Evolutionary conservation across 2,329 filamentous ascomycete species (phyloP).

Genomic region (Nothophoma quercina): DNA sequence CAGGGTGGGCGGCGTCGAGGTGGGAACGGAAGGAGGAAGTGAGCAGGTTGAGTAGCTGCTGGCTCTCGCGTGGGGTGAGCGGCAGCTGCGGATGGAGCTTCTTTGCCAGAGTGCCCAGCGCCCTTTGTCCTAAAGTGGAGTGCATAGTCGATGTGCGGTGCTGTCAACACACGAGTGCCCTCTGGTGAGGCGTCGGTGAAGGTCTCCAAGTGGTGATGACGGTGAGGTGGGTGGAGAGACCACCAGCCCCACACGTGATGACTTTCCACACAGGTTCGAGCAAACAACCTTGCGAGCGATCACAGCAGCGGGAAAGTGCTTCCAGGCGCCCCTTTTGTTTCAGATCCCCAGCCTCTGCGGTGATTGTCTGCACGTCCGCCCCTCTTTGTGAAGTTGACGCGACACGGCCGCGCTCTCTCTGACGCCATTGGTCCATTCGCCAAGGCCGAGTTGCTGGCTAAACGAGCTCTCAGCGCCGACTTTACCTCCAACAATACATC

Average conservation of each 20-base stretch:
- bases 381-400: slow-evolving; percentile 5
- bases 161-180: neutral
- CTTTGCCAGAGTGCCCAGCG: slow-evolving; percentile 54
- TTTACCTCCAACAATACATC: slow-evolving; percentile 44
- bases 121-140: slow-evolving; percentile 52
- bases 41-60: slow-evolving; percentile 66
- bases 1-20: slow-evolving; percentile 65
- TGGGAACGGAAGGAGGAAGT: slow-evolving; percentile 70
- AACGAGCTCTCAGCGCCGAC: slow-evolving; percentile 35
- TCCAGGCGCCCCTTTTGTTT: neutral
- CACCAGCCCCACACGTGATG: slow-evolving; percentile 1
- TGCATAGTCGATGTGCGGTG: slow-evolving; percentile 56
- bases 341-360: neutral
- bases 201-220: neutral
- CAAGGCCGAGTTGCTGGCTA: slow-evolving; percentile 15
- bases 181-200: neutral
- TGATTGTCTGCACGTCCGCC: neutral
- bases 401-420: slow-evolving; percentile 12
- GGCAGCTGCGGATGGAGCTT: slow-evolving; percentile 63
- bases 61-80: slow-evolving; percentile 64
- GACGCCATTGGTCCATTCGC: slow-evolving; percentile 19
- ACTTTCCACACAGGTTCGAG: neutral
- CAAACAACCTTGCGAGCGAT: neutral
- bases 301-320: neutral
- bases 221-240: neutral